phyloP scores from a whole-genome alignment of 139 green algal species.

The Tetratostichococcus sp. region DNA sequence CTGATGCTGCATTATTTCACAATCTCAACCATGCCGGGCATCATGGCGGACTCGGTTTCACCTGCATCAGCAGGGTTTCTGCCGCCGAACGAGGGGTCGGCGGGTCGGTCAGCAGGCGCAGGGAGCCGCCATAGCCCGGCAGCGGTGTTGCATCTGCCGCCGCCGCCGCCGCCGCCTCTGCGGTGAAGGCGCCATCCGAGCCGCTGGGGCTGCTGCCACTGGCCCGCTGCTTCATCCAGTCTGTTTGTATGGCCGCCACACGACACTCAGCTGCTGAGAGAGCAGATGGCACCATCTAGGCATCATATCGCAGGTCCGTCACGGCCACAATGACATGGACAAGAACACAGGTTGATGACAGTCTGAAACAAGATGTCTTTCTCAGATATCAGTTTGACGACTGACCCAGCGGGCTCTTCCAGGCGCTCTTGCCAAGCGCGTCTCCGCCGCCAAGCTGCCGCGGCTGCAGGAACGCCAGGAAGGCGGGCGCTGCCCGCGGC shows the following conservation, averaged over 20 bases:
- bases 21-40: too few species aligned
- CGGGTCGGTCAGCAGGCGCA: conserved; percentile 6
- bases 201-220: not conserved
- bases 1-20: too few species aligned
- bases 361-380: too few species aligned
- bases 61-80: not conserved
- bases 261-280: too few species aligned
- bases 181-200: not conserved
- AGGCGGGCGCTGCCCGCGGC: not conserved
- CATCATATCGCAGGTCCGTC: too few species aligned
- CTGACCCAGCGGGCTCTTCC: not conserved
- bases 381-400: too few species aligned
- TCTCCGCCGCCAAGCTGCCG: too few species aligned
- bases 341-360: too few species aligned
- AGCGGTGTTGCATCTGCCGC: not conserved
- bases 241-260: not conserved
- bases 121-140: conserved; percentile 5
- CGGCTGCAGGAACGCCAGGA: conserved; percentile 5
- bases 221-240: not conserved
- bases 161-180: not conserved
- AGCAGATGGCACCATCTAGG: too few species aligned
- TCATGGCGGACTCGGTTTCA: too few species aligned
- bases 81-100: too few species aligned
- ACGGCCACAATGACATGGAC: too few species aligned
- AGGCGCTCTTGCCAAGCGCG: not conserved